These are phyloP conservation scores for Fusarium decemcellulare DNA, from an alignment of 2,329 filamentous ascomycete genomes.

Conservation along the genomic window DNA sequence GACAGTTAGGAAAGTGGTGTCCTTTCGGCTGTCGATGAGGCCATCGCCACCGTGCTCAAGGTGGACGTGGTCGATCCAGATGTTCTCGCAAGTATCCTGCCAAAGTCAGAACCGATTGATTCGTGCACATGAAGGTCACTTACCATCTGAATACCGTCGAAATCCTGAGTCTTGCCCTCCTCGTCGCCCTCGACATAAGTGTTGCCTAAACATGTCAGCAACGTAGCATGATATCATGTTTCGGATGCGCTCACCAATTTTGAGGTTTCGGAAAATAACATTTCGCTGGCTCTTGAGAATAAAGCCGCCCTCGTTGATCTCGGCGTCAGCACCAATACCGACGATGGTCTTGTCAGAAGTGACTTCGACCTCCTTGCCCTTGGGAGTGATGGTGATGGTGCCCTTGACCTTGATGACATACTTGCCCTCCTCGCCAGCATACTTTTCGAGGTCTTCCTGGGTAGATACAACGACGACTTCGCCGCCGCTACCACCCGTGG, in stretches of 20 bases:
- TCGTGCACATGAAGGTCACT: not conserved
- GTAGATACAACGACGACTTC: slow-evolving; percentile 37
- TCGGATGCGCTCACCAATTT: slow-evolving; percentile 27
- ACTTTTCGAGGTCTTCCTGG: slow-evolving; percentile 42
- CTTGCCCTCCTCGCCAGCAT: slow-evolving; percentile 36
- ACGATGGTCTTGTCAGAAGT: slow-evolving; percentile 45
- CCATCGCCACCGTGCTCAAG: slow-evolving; percentile 44
- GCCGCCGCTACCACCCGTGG: slow-evolving; percentile 41
- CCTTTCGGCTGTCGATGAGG: slow-evolving; percentile 44
- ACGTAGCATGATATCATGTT: not conserved
- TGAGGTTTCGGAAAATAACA: slow-evolving; percentile 44
- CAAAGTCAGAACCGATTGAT: not conserved
- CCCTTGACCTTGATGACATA: slow-evolving; percentile 45
- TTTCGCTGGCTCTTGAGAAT: slow-evolving; percentile 38
- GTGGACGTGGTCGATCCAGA: slow-evolving; percentile 47
- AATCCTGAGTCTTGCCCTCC: slow-evolving; percentile 44
- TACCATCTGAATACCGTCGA: slow-evolving; percentile 44
- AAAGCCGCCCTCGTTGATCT: slow-evolving; percentile 43
- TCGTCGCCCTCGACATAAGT: slow-evolving; percentile 37
- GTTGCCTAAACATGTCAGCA: slow-evolving; percentile 14
- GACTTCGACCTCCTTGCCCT: slow-evolving; percentile 42
- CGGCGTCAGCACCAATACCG: slow-evolving; percentile 39
- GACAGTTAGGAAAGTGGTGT: slow-evolving; percentile 45
- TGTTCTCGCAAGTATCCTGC: slow-evolving; percentile 38
- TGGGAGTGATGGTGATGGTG: slow-evolving; percentile 39